Base-by-base conservation (phyloP, 1,139 yeast genomes). In the Hyphopichia wangnamkhiaoensis region DNA sequence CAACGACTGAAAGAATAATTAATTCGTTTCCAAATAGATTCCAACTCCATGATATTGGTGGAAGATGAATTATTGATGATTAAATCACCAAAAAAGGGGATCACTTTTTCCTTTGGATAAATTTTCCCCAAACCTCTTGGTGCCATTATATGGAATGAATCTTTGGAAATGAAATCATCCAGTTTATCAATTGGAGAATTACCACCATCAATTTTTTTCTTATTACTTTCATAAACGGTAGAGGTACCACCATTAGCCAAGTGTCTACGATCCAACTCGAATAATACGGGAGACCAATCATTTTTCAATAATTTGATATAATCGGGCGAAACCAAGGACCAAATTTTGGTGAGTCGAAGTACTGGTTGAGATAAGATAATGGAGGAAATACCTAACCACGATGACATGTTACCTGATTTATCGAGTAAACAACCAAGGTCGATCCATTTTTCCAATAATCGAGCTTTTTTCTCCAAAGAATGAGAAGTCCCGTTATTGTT, bases 221-320 rank as follows among this genome's bases (percentile, higher is more conserved):
- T 19, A 16, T 28, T 26, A 18, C 37, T 34, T 16, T 38, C 37
- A 28, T 25, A 30, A 31, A 31, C 41, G 24, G 39, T 35, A 17
- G 37, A 39, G 17, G 21, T 32, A 16, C 41, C 41, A 14, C 44
- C 53, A 45, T 66, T 68, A 12, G 71, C 66, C 62, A 85, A 70
- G 37, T 82, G 76, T 48, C 95, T 75, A 53, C 95, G 74, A 49
- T 89, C 95, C 34, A 91, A 70, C 56, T 91, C 98, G 62, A 87
- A 89, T 20, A 90, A 82, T 19, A 93, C 95, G 1, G 95, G 96
- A 0, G 95, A 89, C 98, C 98, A 93, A 52, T 87, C 95, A 42
- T 82, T 82, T 37, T 83, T 79, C 33, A 90, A 79, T 5, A 80
- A 67, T 45, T 79, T 81, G 39, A 88, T 65, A 37, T 79, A 72